Evolutionary conservation across 495 filamentous ascomycete genomes (phyloP).

Genomic region (Penicillium robsamsonii): DNA sequence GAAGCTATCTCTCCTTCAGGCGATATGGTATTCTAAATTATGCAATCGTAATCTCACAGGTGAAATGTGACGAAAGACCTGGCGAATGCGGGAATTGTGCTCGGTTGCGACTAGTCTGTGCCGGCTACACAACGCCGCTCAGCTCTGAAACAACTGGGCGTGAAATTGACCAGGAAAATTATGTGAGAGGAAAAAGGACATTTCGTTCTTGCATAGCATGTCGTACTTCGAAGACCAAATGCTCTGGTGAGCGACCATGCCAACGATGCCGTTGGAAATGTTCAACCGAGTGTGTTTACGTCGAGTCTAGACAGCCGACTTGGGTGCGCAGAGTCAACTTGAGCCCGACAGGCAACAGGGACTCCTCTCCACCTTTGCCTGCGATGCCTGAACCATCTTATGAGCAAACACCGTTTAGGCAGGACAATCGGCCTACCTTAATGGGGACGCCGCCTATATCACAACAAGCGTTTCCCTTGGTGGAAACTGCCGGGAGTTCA

Average conservation of each 20-base stretch:
- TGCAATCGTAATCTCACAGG: conserved; percentile 15
- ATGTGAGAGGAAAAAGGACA: conserved; percentile 27
- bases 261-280: conserved; percentile 26
- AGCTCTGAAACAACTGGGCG: conserved; percentile 2
- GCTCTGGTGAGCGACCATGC: conserved; percentile 38
- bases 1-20: not conserved
- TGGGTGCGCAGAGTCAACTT: conserved; percentile 26
- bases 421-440: not conserved
- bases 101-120: conserved; percentile 26
- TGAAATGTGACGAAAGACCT: conserved; percentile 33
- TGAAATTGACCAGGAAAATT: not conserved
- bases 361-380: not conserved
- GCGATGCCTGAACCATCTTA: conserved; percentile 1
- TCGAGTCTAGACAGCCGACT: conserved; percentile 27
- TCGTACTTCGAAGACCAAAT: conserved; percentile 34
- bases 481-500: not conserved
- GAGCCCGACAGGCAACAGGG: not conserved
- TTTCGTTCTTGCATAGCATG: conserved; percentile 36
- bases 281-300: conserved; percentile 27
- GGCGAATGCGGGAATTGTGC: conserved; percentile 30
- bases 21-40: not conserved
- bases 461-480: not conserved
- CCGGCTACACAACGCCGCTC: conserved; percentile 19
- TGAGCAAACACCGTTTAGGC: not conserved
- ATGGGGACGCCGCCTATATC: not conserved